Conservation (phyloP, 2,329 filamentous ascomycete genomes). For the Alternaria solani region DNA sequence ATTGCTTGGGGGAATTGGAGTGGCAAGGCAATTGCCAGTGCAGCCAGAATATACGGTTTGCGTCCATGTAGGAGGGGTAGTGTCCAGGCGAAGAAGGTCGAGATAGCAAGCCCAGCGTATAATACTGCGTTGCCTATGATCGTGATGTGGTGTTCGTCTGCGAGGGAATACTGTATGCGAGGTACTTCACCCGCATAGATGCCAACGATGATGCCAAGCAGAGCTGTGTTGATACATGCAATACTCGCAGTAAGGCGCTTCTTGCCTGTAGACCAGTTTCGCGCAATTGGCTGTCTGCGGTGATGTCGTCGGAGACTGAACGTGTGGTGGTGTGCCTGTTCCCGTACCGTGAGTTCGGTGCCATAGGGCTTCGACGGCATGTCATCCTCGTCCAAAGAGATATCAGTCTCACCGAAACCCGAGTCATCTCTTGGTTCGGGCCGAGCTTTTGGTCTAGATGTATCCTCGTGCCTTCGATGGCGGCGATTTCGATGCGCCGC, state of each 20-base stretch:
- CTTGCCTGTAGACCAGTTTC: conserved; percentile 72
- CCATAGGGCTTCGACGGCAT: conserved; percentile 23
- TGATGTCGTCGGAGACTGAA: conserved; percentile 57
- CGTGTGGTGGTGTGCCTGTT: conserved; percentile 43
- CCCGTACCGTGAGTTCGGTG: conserved; percentile 29
- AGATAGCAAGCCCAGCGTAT: conserved; percentile 74
- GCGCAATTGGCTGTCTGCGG: conserved; percentile 70
- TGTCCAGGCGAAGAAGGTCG: conserved; percentile 76
- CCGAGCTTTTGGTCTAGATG: conserved; percentile 11
- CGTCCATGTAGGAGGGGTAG: conserved; percentile 77
- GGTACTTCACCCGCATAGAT: conserved; percentile 80
- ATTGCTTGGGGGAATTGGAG: conserved; percentile 79
- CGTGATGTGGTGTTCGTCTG: conserved; percentile 71
- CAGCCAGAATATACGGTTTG: conserved; percentile 77
- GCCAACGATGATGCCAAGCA: conserved; percentile 74
- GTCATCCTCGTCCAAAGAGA: conserved; percentile 32
- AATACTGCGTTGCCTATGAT: conserved; percentile 78
- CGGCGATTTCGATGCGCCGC: conserved; percentile 18
- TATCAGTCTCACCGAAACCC: conserved; percentile 19
- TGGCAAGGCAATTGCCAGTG: conserved; percentile 73
- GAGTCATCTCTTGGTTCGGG: conserved; percentile 15
- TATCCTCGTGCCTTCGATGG: conserved; percentile 15
- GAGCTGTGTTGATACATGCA: conserved; percentile 75
- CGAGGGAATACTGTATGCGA: conserved; percentile 79
- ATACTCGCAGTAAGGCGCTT: conserved; percentile 75